These are phyloP conservation scores for Pelargonium australe DNA, from an alignment of 441 rosid species.

Conservation along the genomic window DNA sequence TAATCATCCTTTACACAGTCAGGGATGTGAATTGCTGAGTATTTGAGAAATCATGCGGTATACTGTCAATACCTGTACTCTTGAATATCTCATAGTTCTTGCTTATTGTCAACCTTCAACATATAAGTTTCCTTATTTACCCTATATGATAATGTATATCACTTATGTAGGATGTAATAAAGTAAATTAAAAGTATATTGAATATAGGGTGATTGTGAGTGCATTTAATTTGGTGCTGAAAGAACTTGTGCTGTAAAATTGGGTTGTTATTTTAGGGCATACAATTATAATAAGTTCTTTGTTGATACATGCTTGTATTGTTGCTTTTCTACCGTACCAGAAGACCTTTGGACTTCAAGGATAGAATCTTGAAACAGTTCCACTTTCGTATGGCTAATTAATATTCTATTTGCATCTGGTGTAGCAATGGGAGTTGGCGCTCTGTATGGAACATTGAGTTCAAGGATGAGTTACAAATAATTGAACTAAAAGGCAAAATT, in stretches of 20 bases:
- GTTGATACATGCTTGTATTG: neutral
- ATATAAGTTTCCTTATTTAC: too few species aligned
- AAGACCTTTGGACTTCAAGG: neutral
- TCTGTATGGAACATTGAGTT: conserved; percentile 83
- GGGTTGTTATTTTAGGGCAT: too few species aligned
- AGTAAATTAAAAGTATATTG: neutral
- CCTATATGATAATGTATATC: too few species aligned
- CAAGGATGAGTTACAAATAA: conserved; percentile 66
- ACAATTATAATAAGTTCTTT: too few species aligned
- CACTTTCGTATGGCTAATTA: neutral
- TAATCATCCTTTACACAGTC: neutral
- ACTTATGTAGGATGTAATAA: neutral
- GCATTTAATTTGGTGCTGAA: neutral
- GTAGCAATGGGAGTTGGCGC: conserved; percentile 94
- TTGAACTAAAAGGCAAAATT: conserved; percentile 66
- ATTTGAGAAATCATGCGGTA: too few species aligned
- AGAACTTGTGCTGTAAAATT: neutral
- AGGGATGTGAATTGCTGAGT: neutral
- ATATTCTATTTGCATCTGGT: conserved; percentile 19
- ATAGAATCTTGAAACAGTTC: neutral
- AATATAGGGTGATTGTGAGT: neutral
- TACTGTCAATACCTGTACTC: neutral
- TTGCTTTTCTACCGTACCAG: neutral
- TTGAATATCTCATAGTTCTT: neutral
- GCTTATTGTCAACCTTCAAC: neutral